Percentiles rank a stretch among this genome's conserved stretches.
Evolutionary conservation across 768 basidiomycete genomes (phyloP).

Genomic region (Leccinum imitatum): DNA sequence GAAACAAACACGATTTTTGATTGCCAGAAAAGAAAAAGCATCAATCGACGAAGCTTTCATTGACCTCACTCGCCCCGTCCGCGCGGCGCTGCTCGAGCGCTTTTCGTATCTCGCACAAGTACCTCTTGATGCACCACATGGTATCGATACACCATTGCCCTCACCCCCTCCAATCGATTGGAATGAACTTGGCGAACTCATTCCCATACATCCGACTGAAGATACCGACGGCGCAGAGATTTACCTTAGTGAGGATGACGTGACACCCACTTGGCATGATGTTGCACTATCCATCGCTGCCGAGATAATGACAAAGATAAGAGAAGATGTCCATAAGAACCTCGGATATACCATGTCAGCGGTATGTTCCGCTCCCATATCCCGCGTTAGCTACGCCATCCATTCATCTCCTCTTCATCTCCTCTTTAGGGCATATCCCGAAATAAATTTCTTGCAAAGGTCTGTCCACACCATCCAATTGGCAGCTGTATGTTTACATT

Average conservation of each 20-base stretch:
- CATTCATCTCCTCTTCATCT: not conserved
- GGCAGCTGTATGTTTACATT: slow-evolving; percentile 1
- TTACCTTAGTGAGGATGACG: slow-evolving; percentile 31
- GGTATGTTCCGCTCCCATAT: slow-evolving; percentile 43
- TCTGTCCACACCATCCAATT: slow-evolving; percentile 27
- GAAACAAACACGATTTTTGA: not conserved
- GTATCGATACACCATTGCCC: slow-evolving; percentile 76
- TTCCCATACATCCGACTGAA: slow-evolving; percentile 49
- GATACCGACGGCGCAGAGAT: slow-evolving; percentile 21
- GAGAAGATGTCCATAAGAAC: slow-evolving; percentile 61
- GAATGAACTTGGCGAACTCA: slow-evolving; percentile 57
- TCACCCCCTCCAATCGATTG: slow-evolving; percentile 65
- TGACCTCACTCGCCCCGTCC: slow-evolving; percentile 83
- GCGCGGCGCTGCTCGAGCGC: slow-evolving; percentile 65
- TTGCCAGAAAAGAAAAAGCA: slow-evolving; percentile 72
- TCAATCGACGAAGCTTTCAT: slow-evolving; percentile 98
- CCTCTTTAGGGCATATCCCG: slow-evolving; percentile 73
- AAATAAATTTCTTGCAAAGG: slow-evolving; percentile 96
- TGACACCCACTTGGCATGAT: slow-evolving; percentile 79
- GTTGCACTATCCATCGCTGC: slow-evolving; percentile 87
- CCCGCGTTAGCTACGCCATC: not conserved
- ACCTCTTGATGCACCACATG: slow-evolving; percentile 66
- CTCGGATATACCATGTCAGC: slow-evolving; percentile 95
- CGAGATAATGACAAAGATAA: slow-evolving; percentile 76
- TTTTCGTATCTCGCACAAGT: slow-evolving; percentile 76